A percentile compares a stretch with the other conserved stretches of the same genome.
phyloP scores from a whole-genome alignment of 352 stramenopile species.

The Phytophthora sp. region DNA sequence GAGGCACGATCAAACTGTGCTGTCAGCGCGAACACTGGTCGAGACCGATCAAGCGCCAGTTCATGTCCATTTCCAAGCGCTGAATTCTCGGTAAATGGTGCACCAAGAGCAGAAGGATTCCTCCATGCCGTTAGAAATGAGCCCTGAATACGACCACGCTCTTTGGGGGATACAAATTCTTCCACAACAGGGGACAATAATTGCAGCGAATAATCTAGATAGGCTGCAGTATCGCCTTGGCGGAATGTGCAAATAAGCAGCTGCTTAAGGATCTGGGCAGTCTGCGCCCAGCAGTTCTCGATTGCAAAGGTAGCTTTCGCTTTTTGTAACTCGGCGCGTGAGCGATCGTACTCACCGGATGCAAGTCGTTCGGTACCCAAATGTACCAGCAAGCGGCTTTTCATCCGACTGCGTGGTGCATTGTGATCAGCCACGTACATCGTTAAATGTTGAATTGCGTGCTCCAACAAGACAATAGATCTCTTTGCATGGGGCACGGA shows the following conservation, averaged over 20 bases:
- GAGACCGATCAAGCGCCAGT: conserved; percentile 56
- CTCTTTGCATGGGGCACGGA: conserved; percentile 67
- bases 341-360: conserved; percentile 68
- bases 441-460: conserved; percentile 76
- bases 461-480: conserved; percentile 79
- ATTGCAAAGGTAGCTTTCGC: conserved; percentile 59
- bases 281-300: conserved; percentile 82
- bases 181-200: conserved; percentile 76
- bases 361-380: conserved; percentile 78
- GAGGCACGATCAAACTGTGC: conserved; percentile 69
- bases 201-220: conserved; percentile 81
- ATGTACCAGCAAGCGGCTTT: conserved; percentile 75
- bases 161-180: conserved; percentile 61
- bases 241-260: conserved; percentile 78
- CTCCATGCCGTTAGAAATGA: conserved; percentile 71
- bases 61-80: conserved; percentile 50
- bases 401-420: conserved; percentile 66
- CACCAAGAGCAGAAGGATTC: conserved; percentile 43
- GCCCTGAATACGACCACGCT: conserved; percentile 65
- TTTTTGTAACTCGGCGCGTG: conserved; percentile 71
- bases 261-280: conserved; percentile 75
- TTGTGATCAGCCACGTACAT: conserved; percentile 75
- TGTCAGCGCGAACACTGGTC: conserved; percentile 52
- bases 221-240: conserved; percentile 73
- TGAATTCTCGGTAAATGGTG: conserved; percentile 46